These are phyloP conservation scores for Kodamaea fukazawae DNA, from an alignment of 805 yeast species.

Conservation along the genomic window DNA sequence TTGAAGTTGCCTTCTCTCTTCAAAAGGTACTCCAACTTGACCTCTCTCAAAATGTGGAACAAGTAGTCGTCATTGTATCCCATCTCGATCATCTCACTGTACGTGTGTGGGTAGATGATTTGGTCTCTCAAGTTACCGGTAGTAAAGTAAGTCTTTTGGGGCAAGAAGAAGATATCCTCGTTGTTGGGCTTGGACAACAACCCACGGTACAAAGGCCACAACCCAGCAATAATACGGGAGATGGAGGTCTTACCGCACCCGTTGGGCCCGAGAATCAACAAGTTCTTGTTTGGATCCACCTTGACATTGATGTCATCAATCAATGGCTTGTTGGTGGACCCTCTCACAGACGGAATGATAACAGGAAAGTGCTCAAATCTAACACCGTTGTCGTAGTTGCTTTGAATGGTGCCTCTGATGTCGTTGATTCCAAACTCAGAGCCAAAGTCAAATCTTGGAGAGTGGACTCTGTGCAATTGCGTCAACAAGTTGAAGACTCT, in stretches of 20 bases:
- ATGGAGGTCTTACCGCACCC: constrained; percentile 90
- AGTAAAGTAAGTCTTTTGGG: constrained; percentile 83
- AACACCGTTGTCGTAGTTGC: constrained; percentile 66
- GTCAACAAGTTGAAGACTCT: constrained; percentile 73
- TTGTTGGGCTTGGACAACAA: constrained; percentile 72
- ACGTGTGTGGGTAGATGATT: constrained; percentile 79
- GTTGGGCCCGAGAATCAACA: constrained; percentile 80
- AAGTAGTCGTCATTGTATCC: constrained; percentile 72
- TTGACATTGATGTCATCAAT: constrained; percentile 60
- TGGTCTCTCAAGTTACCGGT: constrained; percentile 88
- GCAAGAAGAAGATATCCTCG: constrained; percentile 70
- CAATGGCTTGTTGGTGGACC: constrained; percentile 59
- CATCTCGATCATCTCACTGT: constrained; percentile 69
- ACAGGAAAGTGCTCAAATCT: constrained; percentile 81
- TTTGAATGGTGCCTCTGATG: constrained; percentile 78
- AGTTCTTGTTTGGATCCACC: constrained; percentile 58
- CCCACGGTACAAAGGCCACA: constrained; percentile 90
- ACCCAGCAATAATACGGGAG: constrained; percentile 76
- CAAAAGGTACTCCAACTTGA: constrained; percentile 75
- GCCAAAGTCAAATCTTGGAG: constrained; percentile 53
- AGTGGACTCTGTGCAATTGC: constrained; percentile 81
- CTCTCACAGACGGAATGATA: constrained; percentile 67
- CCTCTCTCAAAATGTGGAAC: constrained; percentile 65
- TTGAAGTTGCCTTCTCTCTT: constrained; percentile 61
- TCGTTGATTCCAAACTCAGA: constrained; percentile 44